Conservation (phyloP, 768 basidiomycete genomes). For the Leccinum ochraceum region DNA sequence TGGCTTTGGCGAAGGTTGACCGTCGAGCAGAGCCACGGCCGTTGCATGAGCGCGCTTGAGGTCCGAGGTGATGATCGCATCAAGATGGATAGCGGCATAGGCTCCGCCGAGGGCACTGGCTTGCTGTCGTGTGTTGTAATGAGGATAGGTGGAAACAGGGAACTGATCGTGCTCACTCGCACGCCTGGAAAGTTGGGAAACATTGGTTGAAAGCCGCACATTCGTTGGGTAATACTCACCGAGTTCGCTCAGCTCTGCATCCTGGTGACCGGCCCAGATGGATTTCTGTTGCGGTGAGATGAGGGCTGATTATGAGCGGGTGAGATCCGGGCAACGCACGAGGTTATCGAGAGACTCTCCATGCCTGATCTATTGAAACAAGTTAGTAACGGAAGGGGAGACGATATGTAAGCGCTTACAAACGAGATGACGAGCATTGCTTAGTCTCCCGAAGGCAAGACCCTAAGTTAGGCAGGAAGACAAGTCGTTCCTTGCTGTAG, state of each 20-base stretch:
- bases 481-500: conserved; percentile 1
- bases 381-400: background rate
- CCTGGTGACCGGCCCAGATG: conserved; percentile 76
- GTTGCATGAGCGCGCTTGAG: conserved; percentile 66
- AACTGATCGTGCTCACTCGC: conserved; percentile 39
- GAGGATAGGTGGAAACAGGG: background rate
- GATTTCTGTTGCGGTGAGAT: conserved; percentile 32
- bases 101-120: conserved; percentile 59
- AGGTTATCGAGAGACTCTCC: conserved; percentile 78
- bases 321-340: conserved; percentile 35
- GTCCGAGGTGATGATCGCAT: conserved; percentile 64
- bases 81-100: conserved; percentile 48
- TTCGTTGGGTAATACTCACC: conserved; percentile 43
- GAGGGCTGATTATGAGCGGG: background rate
- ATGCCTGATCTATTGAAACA: conserved; percentile 58
- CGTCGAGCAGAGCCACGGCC: conserved; percentile 53
- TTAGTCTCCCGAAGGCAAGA: background rate
- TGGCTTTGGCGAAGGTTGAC: conserved; percentile 48
- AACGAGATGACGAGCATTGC: conserved; percentile 27
- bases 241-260: conserved; percentile 73
- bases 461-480: background rate
- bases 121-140: conserved; percentile 46
- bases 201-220: conserved; percentile 4
- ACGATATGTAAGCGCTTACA: conserved; percentile 17
- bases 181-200: conserved; percentile 44